Evolutionary conservation across 805 yeast species (phyloP).

Genomic region (Candida railenensis): DNA sequence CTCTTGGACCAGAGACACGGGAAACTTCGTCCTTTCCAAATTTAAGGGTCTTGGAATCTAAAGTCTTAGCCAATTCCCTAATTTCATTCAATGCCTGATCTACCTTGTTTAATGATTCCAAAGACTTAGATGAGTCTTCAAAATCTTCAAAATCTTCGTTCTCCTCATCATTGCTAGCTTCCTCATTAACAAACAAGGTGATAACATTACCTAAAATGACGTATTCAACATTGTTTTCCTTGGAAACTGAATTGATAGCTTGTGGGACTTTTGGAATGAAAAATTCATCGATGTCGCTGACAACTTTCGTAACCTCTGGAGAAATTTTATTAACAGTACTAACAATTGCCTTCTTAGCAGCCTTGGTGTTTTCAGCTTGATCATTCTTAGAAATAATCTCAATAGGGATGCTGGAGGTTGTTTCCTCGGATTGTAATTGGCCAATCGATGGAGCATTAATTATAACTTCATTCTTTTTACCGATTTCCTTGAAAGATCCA

Average conservation of each 20-base stretch:
- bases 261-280: constrained; percentile 47
- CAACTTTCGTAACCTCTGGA: constrained; percentile 59
- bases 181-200: constrained; percentile 55
- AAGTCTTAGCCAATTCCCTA: constrained; percentile 55
- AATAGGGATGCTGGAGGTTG: constrained; percentile 47
- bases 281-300: constrained; percentile 68
- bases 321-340: constrained; percentile 67
- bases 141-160: constrained; percentile 58
- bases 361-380: constrained; percentile 50
- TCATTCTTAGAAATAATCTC: constrained; percentile 55
- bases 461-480: constrained; percentile 33
- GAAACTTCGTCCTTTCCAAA: constrained; percentile 59
- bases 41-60: constrained; percentile 49
- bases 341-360: constrained; percentile 71
- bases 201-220: constrained; percentile 58
- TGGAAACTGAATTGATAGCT: constrained; percentile 40
- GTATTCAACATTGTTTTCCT: constrained; percentile 49
- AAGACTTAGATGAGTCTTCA: constrained; percentile 63
- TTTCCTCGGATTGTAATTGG: constrained; percentile 37
- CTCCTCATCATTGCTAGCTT: constrained; percentile 28
- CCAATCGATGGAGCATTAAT: constrained; percentile 39
- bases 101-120: constrained; percentile 52
- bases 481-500: constrained; percentile 45
- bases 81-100: constrained; percentile 54
- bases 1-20: constrained; percentile 56